Evolutionary conservation across 2,329 filamentous ascomycete species (phyloP).

Genomic region (Colletotrichum spaethianum): DNA sequence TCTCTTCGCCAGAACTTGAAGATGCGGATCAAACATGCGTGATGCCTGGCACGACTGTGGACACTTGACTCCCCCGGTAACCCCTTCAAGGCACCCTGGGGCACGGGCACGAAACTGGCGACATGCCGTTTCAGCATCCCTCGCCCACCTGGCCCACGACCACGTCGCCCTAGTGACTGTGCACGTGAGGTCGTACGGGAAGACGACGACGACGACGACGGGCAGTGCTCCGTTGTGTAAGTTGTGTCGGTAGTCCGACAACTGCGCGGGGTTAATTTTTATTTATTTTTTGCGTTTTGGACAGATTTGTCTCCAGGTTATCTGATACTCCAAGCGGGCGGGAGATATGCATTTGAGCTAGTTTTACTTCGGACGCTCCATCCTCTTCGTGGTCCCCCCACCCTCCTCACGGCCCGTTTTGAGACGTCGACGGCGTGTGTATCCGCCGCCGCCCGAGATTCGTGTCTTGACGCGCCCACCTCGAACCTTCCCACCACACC

Average conservation of each 20-base stretch:
- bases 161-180: constrained; percentile 29
- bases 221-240: background rate
- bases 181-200: background rate
- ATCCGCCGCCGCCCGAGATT: constrained; percentile 1
- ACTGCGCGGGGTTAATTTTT: background rate
- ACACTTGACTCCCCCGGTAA: background rate
- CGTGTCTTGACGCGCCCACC: background rate
- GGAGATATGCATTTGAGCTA: background rate
- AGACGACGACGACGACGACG: background rate
- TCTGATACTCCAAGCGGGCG: background rate
- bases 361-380: constrained; percentile 1
- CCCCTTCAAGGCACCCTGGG: constrained; percentile 4
- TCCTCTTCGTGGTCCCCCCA: constrained; percentile 8
- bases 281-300: background rate
- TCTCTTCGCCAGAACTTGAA: constrained; percentile 21
- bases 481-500: constrained; percentile 24
- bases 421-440: background rate
- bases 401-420: background rate
- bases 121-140: constrained; percentile 38
- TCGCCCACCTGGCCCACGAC: constrained; percentile 28
- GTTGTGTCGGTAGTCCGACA: background rate
- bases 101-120: constrained; percentile 38
- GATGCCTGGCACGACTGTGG: constrained; percentile 24
- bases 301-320: background rate
- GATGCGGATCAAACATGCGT: constrained; percentile 35